A percentile compares a stretch with the other conserved stretches of the same genome.
phyloP scores from a whole-genome alignment of 2,329 filamentous ascomycete species.

The Penicillium sp. region DNA sequence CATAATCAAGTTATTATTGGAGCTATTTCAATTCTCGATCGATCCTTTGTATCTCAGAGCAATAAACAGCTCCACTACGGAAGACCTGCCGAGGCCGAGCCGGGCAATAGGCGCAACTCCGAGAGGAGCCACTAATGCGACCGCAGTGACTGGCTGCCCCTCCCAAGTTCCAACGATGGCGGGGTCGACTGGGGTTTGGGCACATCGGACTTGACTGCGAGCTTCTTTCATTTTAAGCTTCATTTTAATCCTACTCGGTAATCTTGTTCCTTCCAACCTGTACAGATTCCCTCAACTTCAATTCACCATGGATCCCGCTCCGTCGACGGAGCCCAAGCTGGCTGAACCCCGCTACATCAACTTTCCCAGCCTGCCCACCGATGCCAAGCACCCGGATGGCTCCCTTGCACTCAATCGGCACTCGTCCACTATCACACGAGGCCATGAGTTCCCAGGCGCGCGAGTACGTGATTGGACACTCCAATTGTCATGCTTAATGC shows the following conservation, averaged over 20 bases:
- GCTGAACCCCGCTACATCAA: slow-evolving; percentile 57
- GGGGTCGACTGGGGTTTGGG: slow-evolving; percentile 13
- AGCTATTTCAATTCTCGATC: too few species aligned
- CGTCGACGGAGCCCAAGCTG: slow-evolving; percentile 30
- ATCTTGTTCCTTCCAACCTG: neutral
- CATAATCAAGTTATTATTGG: too few species aligned
- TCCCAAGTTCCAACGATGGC: slow-evolving; percentile 1
- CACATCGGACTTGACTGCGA: slow-evolving; percentile 12
- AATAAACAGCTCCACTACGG: neutral
- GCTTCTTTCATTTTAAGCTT: neutral
- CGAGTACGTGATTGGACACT: slow-evolving; percentile 60
- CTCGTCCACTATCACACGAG: slow-evolving; percentile 78
- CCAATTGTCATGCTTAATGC: neutral
- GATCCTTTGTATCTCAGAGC: too few species aligned
- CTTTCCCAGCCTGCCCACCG: slow-evolving; percentile 58
- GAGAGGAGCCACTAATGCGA: slow-evolving; percentile 17
- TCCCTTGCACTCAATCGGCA: slow-evolving; percentile 77
- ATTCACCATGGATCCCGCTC: slow-evolving; percentile 26
- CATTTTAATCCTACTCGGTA: neutral
- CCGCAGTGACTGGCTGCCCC: slow-evolving; percentile 14
- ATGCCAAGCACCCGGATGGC: slow-evolving; percentile 56
- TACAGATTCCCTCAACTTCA: neutral
- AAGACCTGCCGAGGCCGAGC: neutral
- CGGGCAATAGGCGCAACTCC: slow-evolving; percentile 17
- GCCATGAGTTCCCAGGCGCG: slow-evolving; percentile 87